Conservation (phyloP, 257 asterid genomes). For the Solanum dulcamara region DNA sequence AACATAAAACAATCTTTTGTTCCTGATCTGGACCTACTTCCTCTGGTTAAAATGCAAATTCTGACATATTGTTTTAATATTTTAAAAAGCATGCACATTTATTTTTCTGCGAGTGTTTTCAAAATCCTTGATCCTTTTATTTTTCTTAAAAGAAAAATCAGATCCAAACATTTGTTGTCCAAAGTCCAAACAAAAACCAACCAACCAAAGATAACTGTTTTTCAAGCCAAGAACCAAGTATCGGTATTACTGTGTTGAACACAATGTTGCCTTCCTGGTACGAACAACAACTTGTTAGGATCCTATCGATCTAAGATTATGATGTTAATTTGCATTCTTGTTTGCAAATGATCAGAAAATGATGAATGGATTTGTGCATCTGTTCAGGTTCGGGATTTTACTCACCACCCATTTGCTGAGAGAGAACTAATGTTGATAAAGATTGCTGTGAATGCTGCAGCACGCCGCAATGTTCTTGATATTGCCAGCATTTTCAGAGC, state of each 20-base stretch:
- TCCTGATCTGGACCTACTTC: neutral
- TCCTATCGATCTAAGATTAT: neutral
- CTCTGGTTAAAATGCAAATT: neutral
- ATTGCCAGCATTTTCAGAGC: conserved; percentile 98
- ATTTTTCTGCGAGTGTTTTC: neutral
- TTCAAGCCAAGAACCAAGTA: neutral
- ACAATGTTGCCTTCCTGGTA: neutral
- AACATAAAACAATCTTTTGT: neutral
- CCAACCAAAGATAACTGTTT: neutral
- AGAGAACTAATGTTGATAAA: conserved; percentile 85
- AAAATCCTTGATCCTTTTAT: neutral
- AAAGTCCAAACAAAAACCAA: neutral
- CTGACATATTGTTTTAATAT: neutral
- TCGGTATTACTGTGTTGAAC: neutral
- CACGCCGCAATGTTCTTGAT: conserved; percentile 87
- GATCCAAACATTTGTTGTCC: neutral
- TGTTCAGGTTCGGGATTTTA: conserved; percentile 70
- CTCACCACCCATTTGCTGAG: conserved; percentile 90
- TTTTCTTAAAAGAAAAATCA: neutral
- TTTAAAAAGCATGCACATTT: neutral
- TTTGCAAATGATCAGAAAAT: conserved; percentile 8
- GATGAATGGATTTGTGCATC: conserved; percentile 1
- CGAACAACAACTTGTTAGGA: neutral
- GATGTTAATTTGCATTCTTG: neutral
- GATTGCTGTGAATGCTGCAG: conserved; percentile 82